Base-by-base conservation (phyloP, 1,284 basidiomycete genomes). In the Ceratobasidium sp. region DNA sequence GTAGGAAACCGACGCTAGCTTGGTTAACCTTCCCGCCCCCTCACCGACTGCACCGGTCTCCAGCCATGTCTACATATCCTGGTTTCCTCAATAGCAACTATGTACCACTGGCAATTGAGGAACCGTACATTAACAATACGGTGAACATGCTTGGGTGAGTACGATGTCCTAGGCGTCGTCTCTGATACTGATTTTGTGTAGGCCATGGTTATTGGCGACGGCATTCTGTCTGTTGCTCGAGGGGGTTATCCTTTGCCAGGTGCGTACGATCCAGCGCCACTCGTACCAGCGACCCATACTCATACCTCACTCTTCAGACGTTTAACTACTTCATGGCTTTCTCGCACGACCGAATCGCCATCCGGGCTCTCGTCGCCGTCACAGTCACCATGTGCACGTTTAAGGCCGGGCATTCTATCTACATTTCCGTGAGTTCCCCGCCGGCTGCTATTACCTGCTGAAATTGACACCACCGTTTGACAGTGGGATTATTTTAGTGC, bases 31-130 rank as follows among this genome's bases (percentile, higher is more conserved):
- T 22, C 54, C 33, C 53, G n/a, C 36, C n/a, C 33, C 41, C 56
- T 41, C 59, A 44, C 19, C 36, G 8, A n/a, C 44, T 41, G 36
- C 11, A 41, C 66, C 41, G 27, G 14, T 29, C 53, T 11, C 33
- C 66, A 36, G 24, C 48, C 53, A 69, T 69, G 66, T 57, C 66
- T 33, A 69, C 66, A 11, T 69, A 69, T 57, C 66, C 66, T 1
- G 66, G 66, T 19, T 69, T 69, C 24, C 53, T 69, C 19, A 69
- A 69, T 41, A 69, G 66, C 41, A 57, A 57, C 66, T 69, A 69
- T 53, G 57, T 11, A 24, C 66, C 66, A 14, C 3, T n/a, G 4
- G 22, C 53, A 17, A 9, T 24, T 19, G 66, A 69, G 66, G 22
- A 57, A 41, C 66, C 53, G 45, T 69, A 69, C 36, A 69, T 69